Conservation (phyloP, 2,329 filamentous ascomycete genomes). For the Ceratocystis harringtonii region DNA sequence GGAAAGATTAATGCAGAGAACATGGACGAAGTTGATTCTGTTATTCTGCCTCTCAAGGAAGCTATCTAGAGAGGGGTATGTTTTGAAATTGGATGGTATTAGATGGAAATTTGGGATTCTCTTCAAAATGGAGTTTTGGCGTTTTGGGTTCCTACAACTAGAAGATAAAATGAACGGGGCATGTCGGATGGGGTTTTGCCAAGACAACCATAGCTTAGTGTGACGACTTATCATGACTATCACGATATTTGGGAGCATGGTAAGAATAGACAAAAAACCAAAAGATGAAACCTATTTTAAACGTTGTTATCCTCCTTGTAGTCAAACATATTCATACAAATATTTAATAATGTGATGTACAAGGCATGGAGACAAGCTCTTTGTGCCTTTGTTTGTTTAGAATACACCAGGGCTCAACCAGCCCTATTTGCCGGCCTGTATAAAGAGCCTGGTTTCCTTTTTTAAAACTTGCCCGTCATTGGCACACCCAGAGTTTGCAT, state of each 20-base stretch:
- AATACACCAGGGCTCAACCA: not conserved
- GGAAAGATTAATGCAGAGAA: slow-evolving; percentile 61
- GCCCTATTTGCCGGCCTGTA: not conserved
- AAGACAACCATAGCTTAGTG: slow-evolving; percentile 49
- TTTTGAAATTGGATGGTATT: not conserved
- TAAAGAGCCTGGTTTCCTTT: not conserved
- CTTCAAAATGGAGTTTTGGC: slow-evolving; percentile 12
- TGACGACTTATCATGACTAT: not conserved
- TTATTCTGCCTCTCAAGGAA: slow-evolving; percentile 47
- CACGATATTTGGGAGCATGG: not conserved
- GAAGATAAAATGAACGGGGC: not conserved
- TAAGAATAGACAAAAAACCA: not conserved
- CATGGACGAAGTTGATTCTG: slow-evolving; percentile 70
- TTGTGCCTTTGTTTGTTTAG: not conserved
- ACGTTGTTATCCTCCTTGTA: not conserved
- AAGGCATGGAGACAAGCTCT: slow-evolving; percentile 2
- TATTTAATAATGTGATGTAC: slow-evolving; percentile 14
- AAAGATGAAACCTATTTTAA: not conserved
- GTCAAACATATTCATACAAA: slow-evolving; percentile 9
- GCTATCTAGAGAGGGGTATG: not conserved
- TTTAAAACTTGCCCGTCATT: slow-evolving; percentile 17
- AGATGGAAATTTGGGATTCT: not conserved
- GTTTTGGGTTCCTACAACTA: slow-evolving; percentile 9
- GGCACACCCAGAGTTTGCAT: slow-evolving; percentile 49
- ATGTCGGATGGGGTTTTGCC: slow-evolving; percentile 61